Percentiles rank a stretch among this genome's conserved stretches.
Evolutionary conservation across 768 basidiomycete genomes (phyloP).

Genomic region (Polyporus arcularius): DNA sequence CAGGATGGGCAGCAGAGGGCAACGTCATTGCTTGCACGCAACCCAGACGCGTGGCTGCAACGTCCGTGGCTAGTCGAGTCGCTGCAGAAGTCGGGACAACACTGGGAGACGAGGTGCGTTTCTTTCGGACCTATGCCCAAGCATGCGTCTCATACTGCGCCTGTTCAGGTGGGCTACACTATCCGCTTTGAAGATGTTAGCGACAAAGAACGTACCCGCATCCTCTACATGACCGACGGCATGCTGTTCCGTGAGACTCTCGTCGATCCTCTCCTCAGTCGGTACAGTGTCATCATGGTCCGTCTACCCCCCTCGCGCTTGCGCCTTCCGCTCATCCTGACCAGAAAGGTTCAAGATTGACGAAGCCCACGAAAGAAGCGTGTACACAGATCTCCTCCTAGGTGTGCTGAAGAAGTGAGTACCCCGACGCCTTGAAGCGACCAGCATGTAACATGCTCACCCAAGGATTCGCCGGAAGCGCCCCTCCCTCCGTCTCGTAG

Average conservation of each 20-base stretch:
- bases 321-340: conserved; percentile 24
- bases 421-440: not conserved
- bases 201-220: conserved; percentile 79
- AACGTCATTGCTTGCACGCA: conserved; percentile 92
- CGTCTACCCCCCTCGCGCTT: not conserved
- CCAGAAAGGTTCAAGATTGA: conserved; percentile 64
- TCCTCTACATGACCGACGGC: conserved; percentile 97
- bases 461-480: conserved; percentile 87
- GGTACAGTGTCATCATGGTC: conserved; percentile 96
- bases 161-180: conserved; percentile 86
- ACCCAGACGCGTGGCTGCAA: conserved; percentile 91
- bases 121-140: not conserved
- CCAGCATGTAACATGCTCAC: not conserved
- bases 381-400: conserved; percentile 93
- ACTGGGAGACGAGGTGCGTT: conserved; percentile 81
- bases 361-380: conserved; percentile 94
- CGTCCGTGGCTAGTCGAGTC: conserved; percentile 88
- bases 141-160: not conserved
- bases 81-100: conserved; percentile 89
- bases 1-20: conserved; percentile 87
- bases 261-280: conserved; percentile 87
- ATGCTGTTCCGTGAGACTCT: conserved; percentile 96
- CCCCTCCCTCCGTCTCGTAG: conserved; percentile 84
- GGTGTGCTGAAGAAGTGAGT: conserved; percentile 90
- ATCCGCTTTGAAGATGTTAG: conserved; percentile 97